Evolutionary conservation across 1,139 yeast genomes (phyloP), one percentile per base, ranked within the genome.

Genomic region (Yamadazyma triangularis): DNA sequence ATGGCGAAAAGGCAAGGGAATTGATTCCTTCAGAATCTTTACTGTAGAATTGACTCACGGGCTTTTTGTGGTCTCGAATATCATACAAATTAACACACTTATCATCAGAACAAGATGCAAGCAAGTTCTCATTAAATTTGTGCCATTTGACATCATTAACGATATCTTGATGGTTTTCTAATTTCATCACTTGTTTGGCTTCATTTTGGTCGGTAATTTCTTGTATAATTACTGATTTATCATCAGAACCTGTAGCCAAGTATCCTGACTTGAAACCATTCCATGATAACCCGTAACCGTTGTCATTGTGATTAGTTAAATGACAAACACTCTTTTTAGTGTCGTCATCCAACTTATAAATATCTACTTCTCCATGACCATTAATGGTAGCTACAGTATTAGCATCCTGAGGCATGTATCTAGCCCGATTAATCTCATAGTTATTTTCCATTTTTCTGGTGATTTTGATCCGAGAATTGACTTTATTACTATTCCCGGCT

Each of bases 91-190:
- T 54, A 28, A 71, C 55, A 33, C 53, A 49, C 23, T 64, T 59
- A 50, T 83, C 93, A 41, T 84, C 94, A 8, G 87, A 76, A 0
- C 80, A 89, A 4, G 86, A 68, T 0, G 83, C 91, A 50, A 81
- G 75, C 7, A 76, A 24, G 38, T 67, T 58, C 10, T 56, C 58
- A 32, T 73, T 64, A 35, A 70, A 64, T 22, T 56, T 52, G 45
- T 79, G 83, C 86, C 89, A 83, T 53, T 79, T 76, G 15, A 77
- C 79, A 46, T 82, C 93, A 45, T 84, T 84, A 9, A 83, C 86
- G 20, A 79, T 77, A 39, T 77, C 79, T 0, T 52, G 44, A 42
- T 79, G 85, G 7, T 53, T 64, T 48, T 28, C 47, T 29, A 28
- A 41, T 16, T 29, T 72, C 62, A 39, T 38, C 8, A 46, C 29